These are phyloP conservation scores for Achaetomium macrosporum DNA, from an alignment of 2,329 filamentous ascomycete genomes.

Conservation along the genomic window DNA sequence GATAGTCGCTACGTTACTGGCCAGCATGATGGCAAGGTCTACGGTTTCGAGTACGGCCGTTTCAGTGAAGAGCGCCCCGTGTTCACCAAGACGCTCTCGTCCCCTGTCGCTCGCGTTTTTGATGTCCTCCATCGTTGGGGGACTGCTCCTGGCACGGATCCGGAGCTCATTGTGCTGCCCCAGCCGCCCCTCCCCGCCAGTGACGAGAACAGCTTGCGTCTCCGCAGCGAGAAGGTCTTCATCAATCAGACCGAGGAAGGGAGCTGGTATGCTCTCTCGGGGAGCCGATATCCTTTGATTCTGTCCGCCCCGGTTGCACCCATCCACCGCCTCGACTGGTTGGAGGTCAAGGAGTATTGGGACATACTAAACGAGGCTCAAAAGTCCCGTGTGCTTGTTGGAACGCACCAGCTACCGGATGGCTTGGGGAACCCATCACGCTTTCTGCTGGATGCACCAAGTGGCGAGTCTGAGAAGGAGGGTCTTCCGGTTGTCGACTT, in stretches of 20 bases:
- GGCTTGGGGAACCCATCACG: neutral
- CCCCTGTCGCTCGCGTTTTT: conserved; percentile 81
- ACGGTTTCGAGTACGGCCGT: conserved; percentile 67
- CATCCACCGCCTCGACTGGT: conserved; percentile 42
- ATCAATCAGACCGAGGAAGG: conserved; percentile 82
- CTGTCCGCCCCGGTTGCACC: conserved; percentile 55
- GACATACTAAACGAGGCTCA: conserved; percentile 38
- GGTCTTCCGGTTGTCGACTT: neutral
- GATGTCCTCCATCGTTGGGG: conserved; percentile 74
- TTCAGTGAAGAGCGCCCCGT: conserved; percentile 46
- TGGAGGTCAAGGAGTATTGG: conserved; percentile 37
- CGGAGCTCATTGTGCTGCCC: conserved; percentile 75
- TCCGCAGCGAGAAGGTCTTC: conserved; percentile 64
- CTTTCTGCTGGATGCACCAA: conserved; percentile 13
- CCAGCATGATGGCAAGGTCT: conserved; percentile 75
- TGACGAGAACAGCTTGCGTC: conserved; percentile 44
- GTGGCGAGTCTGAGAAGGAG: neutral
- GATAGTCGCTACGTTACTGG: conserved; percentile 88
- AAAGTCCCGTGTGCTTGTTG: conserved; percentile 58
- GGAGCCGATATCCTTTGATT: conserved; percentile 77
- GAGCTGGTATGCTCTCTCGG: conserved; percentile 91
- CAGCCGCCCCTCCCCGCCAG: conserved; percentile 66
- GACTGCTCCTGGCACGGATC: conserved; percentile 56
- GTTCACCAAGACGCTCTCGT: conserved; percentile 64
- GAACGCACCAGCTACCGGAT: conserved; percentile 62